A percentile compares a stretch with the other conserved stretches of the same genome.
Evolutionary conservation across 2,329 filamentous ascomycete species (phyloP).

Genomic region (Exophiala mesophila): DNA sequence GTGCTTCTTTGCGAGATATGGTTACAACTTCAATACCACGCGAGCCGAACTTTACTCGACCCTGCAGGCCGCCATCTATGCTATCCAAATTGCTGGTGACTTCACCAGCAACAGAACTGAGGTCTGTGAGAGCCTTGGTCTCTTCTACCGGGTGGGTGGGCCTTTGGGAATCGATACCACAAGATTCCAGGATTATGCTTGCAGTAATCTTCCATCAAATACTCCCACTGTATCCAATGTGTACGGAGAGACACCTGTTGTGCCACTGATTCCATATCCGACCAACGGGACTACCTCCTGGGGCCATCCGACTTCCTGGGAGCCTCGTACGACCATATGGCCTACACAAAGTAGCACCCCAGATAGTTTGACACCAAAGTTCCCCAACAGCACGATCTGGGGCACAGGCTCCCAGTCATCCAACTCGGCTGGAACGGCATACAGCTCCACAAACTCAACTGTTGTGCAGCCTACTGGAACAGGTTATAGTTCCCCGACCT

Average conservation of each 20-base stretch:
- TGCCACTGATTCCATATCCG: conserved; percentile 6
- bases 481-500: not conserved
- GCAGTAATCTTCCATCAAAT: conserved; percentile 12
- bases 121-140: conserved; percentile 19
- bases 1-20: conserved; percentile 17
- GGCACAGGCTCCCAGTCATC: not conserved
- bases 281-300: conserved; percentile 14
- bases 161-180: conserved; percentile 17
- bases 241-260: conserved; percentile 8
- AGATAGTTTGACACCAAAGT: conserved; percentile 1
- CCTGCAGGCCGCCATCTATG: conserved; percentile 19
- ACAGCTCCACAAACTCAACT: not conserved
- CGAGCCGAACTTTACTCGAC: conserved; percentile 13
- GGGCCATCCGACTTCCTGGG: conserved; percentile 9
- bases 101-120: conserved; percentile 16
- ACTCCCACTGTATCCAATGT: conserved; percentile 9
- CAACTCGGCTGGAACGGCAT: not conserved
- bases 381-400: not conserved
- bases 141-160: conserved; percentile 18
- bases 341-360: not conserved
- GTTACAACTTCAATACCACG: conserved; percentile 20
- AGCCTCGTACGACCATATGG: conserved; percentile 9
- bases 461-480: not conserved
- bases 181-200: conserved; percentile 15
- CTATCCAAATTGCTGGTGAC: conserved; percentile 15